Evolutionary conservation across 345 rosid genomes (phyloP).

Genomic region (Diplotaxis tenuifolia): DNA sequence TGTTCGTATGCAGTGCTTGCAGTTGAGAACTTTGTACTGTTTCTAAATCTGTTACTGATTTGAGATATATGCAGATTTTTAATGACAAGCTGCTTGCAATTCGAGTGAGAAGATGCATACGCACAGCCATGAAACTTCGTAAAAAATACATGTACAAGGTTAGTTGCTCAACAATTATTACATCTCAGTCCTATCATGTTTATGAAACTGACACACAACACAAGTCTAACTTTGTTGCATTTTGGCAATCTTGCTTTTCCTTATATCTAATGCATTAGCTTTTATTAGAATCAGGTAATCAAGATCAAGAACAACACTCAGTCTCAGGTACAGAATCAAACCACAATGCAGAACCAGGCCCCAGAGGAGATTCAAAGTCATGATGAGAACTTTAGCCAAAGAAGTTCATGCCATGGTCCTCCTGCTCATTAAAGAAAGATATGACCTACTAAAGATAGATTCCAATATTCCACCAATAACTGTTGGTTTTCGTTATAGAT

Average conservation of each 20-base stretch:
- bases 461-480: slow-evolving; percentile 25
- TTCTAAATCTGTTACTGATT: background rate
- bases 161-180: slow-evolving; percentile 18
- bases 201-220: background rate
- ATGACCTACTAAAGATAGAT: slow-evolving; percentile 41
- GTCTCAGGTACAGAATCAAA: slow-evolving; percentile 19
- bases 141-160: slow-evolving; percentile 86
- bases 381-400: slow-evolving; percentile 30
- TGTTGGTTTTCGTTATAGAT: background rate
- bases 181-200: background rate
- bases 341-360: slow-evolving; percentile 25
- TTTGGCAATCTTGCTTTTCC: background rate
- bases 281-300: slow-evolving; percentile 51
- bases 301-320: slow-evolving; percentile 41
- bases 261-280: slow-evolving; percentile 8
- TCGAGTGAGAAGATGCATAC: slow-evolving; percentile 64
- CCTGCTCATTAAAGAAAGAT: slow-evolving; percentile 27
- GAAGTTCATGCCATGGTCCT: slow-evolving; percentile 22
- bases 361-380: slow-evolving; percentile 32
- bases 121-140: slow-evolving; percentile 74
- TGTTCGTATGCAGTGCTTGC: background rate
- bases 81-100: slow-evolving; percentile 78
- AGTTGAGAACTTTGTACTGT: background rate
- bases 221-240: background rate
- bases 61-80: slow-evolving; percentile 61